Base-by-base conservation (phyloP, 2,329 filamentous ascomycete genomes). In the Diplodia scrobiculata region DNA sequence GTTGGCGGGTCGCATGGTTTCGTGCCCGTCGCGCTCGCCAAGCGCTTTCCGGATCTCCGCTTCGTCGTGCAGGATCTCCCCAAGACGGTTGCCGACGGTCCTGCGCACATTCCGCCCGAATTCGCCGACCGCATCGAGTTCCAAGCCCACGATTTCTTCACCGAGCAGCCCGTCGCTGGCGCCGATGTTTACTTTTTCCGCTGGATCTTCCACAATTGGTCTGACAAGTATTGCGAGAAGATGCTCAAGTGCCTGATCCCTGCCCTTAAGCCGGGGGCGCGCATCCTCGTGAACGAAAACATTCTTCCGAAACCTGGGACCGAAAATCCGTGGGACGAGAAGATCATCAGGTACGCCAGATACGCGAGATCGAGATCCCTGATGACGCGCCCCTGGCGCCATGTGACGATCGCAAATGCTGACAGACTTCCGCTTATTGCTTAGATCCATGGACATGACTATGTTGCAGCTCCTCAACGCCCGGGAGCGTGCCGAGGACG, bases 191-290 rank as follows among this genome's bases (percentile, higher is more conserved):
- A 79, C 67, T 70, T 77, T 25, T 73, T 79, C 38, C 74, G 78
- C 27, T 74, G 72, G 67, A 73, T 79, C 11, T 68, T 80, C 27
- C 79, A 81, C 67, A 79, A 81, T 65, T 79, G 75, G 75, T 71
- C 71, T 21, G 77, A 80, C 62, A 69, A 71, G 21, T 73, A 80
- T 34, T 74, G 73, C 36, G 70, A 75, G n/a, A 71, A 68, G 9
- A 79, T 81, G 34, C 67, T 69, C 29, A 52, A 38, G 25, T 38
- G 52, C 38, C 38, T 68, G 21, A 65, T 67, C 59, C 66, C 68
- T 34, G 68, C 67, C 7, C 53, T 69, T 21, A 67, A 68, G 48
- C 58, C 66, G 17, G 68, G 68, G 21, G 63, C 68, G 11, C 50
- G 68, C 10, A 60, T 69, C 34, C 64, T 69, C 25, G 63, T 69